Evolutionary conservation across 2,329 filamentous ascomycete species (phyloP).

Genomic region (Rhinocladiella similis): DNA sequence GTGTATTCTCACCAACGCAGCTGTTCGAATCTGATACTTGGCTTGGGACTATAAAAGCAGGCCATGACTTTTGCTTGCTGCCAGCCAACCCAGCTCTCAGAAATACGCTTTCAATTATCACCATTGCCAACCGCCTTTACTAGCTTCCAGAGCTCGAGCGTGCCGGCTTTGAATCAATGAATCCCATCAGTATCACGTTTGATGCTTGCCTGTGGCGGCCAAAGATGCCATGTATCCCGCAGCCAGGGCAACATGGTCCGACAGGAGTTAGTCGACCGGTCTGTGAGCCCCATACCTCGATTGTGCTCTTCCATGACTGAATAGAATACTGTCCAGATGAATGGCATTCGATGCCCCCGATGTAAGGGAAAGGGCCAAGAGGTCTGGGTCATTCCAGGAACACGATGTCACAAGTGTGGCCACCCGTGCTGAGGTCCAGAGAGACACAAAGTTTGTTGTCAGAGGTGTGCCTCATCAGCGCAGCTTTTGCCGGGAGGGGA

Average conservation of each 20-base stretch:
- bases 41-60: neutral
- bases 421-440: constrained; percentile 32
- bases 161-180: neutral
- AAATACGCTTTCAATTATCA: no score
- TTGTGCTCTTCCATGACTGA: constrained; percentile 2
- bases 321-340: constrained; percentile 37
- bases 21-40: neutral
- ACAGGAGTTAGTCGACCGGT: neutral
- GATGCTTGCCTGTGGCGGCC: neutral
- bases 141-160: neutral
- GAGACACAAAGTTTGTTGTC: neutral
- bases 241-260: neutral
- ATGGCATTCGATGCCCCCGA: constrained; percentile 44
- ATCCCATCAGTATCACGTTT: neutral
- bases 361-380: constrained; percentile 39
- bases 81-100: neutral
- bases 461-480: neutral
- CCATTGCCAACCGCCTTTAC: no score
- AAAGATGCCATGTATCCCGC: neutral
- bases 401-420: constrained; percentile 45
- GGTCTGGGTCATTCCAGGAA: constrained; percentile 49
- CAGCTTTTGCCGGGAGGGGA: neutral
- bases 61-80: neutral
- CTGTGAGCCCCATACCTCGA: neutral
- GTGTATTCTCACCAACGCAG: neutral